Evolutionary conservation across 805 yeast species (phyloP), one percentile per base, ranked within the genome.

Genomic region (Candida suzukii): DNA sequence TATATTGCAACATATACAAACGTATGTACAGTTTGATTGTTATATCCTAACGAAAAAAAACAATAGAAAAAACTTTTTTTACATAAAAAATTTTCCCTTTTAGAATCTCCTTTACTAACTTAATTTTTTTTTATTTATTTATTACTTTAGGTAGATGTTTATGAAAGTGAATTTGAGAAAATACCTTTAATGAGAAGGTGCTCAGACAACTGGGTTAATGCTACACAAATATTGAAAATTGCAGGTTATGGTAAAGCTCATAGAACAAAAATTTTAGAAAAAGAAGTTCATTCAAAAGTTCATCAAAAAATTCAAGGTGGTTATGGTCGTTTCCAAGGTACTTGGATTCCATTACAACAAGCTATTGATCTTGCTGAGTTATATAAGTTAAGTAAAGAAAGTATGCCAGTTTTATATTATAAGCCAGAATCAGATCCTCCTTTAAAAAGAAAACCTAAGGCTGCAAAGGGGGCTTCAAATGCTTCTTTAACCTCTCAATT

Each of bases 131-230:
- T 16, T 17, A 29, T 26, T 41, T 39, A 28, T 32, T 37, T 11
- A 9, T 31, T 18, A 31, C 11, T 31, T 3, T 32, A 58, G 51
- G 67, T 70, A 2, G 78, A 73, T 40, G 79, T 74, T 7, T 71
- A 60, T 54, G 88, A 82, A 56, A 75, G 80, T 56, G 80, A 79
- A 37, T 74, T 85, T 33, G 68, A 75, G 27, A 86, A 80, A 40
- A 82, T 83, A 28, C 85, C 88, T 21, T 73, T 85, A 40, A 93
- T 93, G 98, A 76, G 98, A 52, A 71, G 98, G 43, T 80, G 86
- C 46, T 71, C 74, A 38, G 99, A 93, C 59, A 85, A 90, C 51
- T 93, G 98, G 98, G 88, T 93, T 41, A 85, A 85, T 56, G 88
- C 88, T 19, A 85, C 95, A 0, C 95, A 85, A 57, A 80, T 84